These are phyloP conservation scores for Penicillium canariense DNA, from an alignment of 495 filamentous ascomycete species.

Conservation along the genomic window DNA sequence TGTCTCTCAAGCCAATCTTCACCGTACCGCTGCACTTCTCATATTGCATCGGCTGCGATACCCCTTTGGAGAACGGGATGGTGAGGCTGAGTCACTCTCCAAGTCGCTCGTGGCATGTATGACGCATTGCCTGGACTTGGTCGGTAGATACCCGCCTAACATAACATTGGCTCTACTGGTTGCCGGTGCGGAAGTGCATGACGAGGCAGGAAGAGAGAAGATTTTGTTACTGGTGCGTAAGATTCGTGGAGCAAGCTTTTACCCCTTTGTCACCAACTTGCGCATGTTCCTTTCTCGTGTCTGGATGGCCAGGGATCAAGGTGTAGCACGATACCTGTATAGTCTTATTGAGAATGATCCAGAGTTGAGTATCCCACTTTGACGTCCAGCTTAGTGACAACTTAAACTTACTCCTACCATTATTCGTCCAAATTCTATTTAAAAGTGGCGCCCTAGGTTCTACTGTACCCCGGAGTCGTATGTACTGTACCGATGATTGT, in stretches of 20 bases:
- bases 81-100: slow-evolving; percentile 1
- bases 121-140: slow-evolving; percentile 2
- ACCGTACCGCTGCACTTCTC: slow-evolving; percentile 4
- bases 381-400: not conserved
- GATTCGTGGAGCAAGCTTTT: slow-evolving; percentile 5
- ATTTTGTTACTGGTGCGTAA: slow-evolving; percentile 5
- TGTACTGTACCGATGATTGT: not conserved
- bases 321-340: slow-evolving; percentile 9
- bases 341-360: slow-evolving; percentile 6
- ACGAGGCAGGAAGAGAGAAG: not conserved
- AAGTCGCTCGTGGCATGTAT: not conserved
- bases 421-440: not conserved
- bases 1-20: slow-evolving; percentile 3
- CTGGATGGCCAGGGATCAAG: slow-evolving; percentile 7
- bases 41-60: slow-evolving; percentile 8
- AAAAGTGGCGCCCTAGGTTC: not conserved
- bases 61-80: slow-evolving; percentile 10
- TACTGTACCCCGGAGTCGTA: not conserved
- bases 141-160: slow-evolving; percentile 5
- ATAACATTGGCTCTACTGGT: slow-evolving; percentile 4
- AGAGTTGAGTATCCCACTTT: slow-evolving; percentile 9
- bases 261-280: slow-evolving; percentile 10
- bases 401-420: not conserved
- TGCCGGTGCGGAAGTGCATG: slow-evolving; percentile 7
- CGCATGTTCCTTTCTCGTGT: slow-evolving; percentile 10